Evolutionary conservation across 257 asterid genomes (phyloP).

Genomic region (Eucommia ulmoides): DNA sequence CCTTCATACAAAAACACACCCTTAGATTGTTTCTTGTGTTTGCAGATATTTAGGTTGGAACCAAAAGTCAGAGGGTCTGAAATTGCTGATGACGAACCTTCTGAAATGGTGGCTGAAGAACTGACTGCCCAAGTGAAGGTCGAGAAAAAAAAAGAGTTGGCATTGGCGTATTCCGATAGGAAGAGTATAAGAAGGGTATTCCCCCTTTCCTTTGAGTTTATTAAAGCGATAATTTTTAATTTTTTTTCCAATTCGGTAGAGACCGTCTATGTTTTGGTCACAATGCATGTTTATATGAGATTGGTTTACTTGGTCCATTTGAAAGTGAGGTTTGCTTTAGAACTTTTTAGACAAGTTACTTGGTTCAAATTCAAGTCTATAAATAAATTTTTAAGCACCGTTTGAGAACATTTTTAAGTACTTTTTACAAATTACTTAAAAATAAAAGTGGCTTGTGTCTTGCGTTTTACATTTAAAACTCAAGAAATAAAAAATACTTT

Average conservation of each 20-base stretch:
- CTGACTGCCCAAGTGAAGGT: conserved; percentile 31
- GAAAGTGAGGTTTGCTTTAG: too few relatives aligned
- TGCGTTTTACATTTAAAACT: too few relatives aligned
- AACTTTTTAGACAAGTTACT: not conserved
- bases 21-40: not conserved
- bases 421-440: too few relatives aligned
- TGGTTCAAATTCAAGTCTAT: too few relatives aligned
- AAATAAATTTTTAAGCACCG: too few relatives aligned
- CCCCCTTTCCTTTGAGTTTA: not conserved
- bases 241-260: not conserved
- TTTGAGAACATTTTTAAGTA: too few relatives aligned
- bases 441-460: too few relatives aligned
- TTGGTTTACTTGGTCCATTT: not conserved
- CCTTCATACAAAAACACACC: too few relatives aligned
- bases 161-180: conserved; percentile 30
- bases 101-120: conserved; percentile 24
- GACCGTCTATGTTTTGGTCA: not conserved
- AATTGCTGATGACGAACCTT: conserved; percentile 18
- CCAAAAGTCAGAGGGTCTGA: conserved; percentile 36
- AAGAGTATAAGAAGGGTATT: conserved; percentile 37
- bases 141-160: conserved; percentile 11
- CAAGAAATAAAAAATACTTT: too few relatives aligned
- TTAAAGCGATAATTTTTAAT: not conserved
- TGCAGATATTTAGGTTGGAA: conserved; percentile 69
- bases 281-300: not conserved